Conservation (phyloP, 345 rosid genomes). For the Lagerstroemia speciosa region DNA sequence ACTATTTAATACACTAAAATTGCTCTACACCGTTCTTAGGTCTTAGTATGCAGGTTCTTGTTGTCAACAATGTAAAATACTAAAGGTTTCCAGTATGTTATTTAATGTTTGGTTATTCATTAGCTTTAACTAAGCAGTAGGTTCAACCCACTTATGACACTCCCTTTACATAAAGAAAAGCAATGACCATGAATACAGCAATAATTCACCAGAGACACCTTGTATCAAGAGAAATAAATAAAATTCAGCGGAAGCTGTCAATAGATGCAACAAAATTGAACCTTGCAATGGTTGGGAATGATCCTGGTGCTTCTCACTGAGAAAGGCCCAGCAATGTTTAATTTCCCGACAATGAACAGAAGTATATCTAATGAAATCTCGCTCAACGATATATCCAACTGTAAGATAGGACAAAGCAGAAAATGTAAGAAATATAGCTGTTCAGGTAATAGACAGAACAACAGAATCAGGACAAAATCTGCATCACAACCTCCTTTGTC, state of each 20-base stretch:
- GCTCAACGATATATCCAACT: conserved; percentile 61
- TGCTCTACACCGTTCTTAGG: neutral
- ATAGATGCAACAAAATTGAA: conserved; percentile 15
- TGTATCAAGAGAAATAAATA: neutral
- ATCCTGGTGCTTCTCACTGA: conserved; percentile 53
- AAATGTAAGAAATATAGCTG: neutral
- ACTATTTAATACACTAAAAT: neutral
- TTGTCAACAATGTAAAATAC: neutral
- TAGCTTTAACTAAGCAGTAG: neutral
- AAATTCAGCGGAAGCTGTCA: neutral
- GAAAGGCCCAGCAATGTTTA: conserved; percentile 87
- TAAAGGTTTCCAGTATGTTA: neutral
- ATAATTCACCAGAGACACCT: neutral
- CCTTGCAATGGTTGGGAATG: conserved; percentile 85
- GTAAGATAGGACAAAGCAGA: conserved; percentile 26
- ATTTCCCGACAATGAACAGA: conserved; percentile 63
- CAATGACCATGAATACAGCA: neutral
- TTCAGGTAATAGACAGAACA: neutral
- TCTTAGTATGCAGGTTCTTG: neutral
- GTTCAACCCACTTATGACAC: neutral
- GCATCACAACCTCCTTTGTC: conserved; percentile 47
- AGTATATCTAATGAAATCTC: conserved; percentile 81
- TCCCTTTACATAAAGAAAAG: neutral
- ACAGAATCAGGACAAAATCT: neutral
- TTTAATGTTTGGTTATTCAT: neutral